Conservation (phyloP, 257 asterid species). For the Ilex asprella region DNA sequence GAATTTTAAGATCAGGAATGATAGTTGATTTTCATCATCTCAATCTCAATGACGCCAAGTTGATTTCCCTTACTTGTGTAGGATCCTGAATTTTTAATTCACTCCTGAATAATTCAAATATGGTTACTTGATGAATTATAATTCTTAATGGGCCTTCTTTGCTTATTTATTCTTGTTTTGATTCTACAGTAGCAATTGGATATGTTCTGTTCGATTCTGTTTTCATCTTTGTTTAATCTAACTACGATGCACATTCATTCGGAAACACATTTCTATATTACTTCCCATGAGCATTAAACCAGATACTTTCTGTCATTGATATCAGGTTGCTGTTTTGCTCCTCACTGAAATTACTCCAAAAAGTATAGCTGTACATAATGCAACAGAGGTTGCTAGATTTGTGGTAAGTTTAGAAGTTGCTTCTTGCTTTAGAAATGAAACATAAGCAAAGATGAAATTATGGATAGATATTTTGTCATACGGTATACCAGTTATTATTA, state of each 20-base stretch:
- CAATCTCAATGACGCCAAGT: too few species aligned
- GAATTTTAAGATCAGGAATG: too few species aligned
- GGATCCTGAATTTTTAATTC: too few species aligned
- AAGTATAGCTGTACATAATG: conserved; percentile 98
- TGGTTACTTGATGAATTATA: too few species aligned
- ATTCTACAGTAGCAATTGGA: conserved; percentile 2
- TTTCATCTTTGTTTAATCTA: conserved; percentile 1
- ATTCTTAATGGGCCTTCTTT: too few species aligned
- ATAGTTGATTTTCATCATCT: too few species aligned
- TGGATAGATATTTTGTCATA: too few species aligned
- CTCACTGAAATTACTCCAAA: conserved; percentile 99
- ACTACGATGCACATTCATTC: conserved; percentile 5
- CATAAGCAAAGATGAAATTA: too few species aligned
- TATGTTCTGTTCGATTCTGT: not conserved
- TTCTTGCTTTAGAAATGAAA: conserved; percentile 8
- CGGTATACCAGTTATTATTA: not conserved
- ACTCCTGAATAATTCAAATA: too few species aligned
- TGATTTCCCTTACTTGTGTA: too few species aligned
- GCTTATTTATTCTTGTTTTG: not conserved
- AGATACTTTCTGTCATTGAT: conserved; percentile 15
- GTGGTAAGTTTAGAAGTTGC: conserved; percentile 68
- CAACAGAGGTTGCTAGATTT: conserved; percentile 88
- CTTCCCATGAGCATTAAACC: conserved; percentile 9
- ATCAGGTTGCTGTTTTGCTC: conserved; percentile 86
- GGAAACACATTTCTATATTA: conserved; percentile 1